Evolutionary conservation across 108 stramenopile species (phyloP).

Genomic region (Discostella stelligeroides): DNA sequence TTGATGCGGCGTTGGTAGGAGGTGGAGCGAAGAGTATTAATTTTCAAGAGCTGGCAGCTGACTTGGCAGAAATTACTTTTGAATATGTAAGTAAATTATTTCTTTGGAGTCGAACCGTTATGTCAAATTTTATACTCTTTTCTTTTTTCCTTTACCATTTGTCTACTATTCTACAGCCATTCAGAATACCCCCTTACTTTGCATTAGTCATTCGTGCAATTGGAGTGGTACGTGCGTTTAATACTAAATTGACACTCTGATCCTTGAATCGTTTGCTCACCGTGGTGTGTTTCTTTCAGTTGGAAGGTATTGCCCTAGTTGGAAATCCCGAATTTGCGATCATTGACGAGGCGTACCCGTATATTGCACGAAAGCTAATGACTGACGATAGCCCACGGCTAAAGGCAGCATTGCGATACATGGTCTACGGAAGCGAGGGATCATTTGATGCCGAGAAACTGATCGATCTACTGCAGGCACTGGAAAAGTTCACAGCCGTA

Average conservation of each 20-base stretch:
- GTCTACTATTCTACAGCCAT: constrained; percentile 8
- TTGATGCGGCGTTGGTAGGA: constrained; percentile 94
- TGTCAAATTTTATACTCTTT: not conserved
- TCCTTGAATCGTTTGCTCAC: not conserved
- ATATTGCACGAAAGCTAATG: constrained; percentile 90
- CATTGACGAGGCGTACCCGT: constrained; percentile 95
- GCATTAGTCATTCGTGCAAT: constrained; percentile 29
- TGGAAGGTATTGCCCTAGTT: constrained; percentile 93
- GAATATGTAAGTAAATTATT: constrained; percentile 67
- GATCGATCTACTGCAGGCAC: constrained; percentile 91
- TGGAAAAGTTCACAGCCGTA: constrained; percentile 85
- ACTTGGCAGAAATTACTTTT: constrained; percentile 93
- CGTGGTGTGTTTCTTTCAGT: not conserved
- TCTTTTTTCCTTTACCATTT: not conserved
- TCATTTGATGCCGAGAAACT: constrained; percentile 92
- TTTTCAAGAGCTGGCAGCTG: constrained; percentile 92
- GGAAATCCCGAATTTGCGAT: constrained; percentile 94
- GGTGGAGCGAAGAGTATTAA: constrained; percentile 96
- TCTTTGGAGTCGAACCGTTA: not conserved
- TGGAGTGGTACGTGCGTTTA: not conserved
- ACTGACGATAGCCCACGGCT: constrained; percentile 88
- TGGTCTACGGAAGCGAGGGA: constrained; percentile 92
- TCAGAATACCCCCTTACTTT: constrained; percentile 89
- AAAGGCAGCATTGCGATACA: constrained; percentile 87
- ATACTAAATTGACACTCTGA: not conserved